These are phyloP conservation scores for Orbilia quercus DNA, from an alignment of 2,329 filamentous ascomycete genomes.

Conservation along the genomic window DNA sequence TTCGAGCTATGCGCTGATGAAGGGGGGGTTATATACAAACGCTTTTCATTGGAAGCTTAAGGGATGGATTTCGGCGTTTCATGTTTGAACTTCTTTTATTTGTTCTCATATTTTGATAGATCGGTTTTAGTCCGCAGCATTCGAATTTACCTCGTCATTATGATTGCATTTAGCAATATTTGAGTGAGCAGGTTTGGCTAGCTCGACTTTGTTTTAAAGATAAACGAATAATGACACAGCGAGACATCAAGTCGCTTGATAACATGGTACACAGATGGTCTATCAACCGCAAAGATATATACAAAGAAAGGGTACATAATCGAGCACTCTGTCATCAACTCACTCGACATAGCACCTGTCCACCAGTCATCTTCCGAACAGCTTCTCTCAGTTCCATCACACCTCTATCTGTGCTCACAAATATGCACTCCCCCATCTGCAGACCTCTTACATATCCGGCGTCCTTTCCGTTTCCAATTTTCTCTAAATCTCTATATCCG, in stretches of 20 bases:
- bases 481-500: constrained; percentile 71
- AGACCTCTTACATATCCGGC: constrained; percentile 77
- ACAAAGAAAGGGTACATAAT: constrained; percentile 1
- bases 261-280: constrained; percentile 39
- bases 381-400: constrained; percentile 86
- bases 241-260: not conserved
- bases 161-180: not conserved
- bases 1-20: not conserved
- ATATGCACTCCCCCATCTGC: constrained; percentile 83
- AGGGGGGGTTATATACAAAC: constrained; percentile 8
- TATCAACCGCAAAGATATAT: constrained; percentile 16
- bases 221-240: too few species aligned
- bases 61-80: constrained; percentile 22
- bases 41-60: constrained; percentile 5
- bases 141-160: constrained; percentile 22
- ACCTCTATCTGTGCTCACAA: constrained; percentile 79
- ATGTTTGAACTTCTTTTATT: constrained; percentile 6
- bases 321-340: constrained; percentile 16
- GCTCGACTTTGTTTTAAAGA: too few species aligned
- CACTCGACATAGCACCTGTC: constrained; percentile 79
- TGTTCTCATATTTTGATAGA: constrained; percentile 20
- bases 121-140: constrained; percentile 32
- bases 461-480: constrained; percentile 75
- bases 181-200: too few species aligned
- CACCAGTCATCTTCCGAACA: constrained; percentile 81